phyloP scores from a whole-genome alignment of 1,284 basidiomycete species.

The Macrocystidia cucumis region DNA sequence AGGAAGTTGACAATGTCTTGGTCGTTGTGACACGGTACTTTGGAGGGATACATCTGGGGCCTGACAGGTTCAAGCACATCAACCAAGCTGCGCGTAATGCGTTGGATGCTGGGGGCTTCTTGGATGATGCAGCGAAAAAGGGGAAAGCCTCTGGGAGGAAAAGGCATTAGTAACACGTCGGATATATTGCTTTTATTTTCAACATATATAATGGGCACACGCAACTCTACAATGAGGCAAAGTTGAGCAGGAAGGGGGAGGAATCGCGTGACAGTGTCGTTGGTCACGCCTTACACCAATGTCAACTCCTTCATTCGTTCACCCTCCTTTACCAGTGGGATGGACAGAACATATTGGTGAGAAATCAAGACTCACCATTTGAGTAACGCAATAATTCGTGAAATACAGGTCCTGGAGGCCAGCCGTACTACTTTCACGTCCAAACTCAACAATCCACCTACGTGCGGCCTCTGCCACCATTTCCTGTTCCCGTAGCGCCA shows the following conservation, averaged over 20 bases:
- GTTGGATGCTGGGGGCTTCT: conserved; percentile 74
- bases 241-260: too few relatives aligned
- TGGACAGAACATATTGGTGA: too few relatives aligned
- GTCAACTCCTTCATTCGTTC: too few relatives aligned
- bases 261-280: too few relatives aligned
- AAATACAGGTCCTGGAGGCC: conserved; percentile 83
- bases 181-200: too few relatives aligned
- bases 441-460: conserved; percentile 84
- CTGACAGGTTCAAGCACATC: conserved; percentile 90
- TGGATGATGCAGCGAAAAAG: conserved; percentile 36
- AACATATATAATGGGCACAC: too few relatives aligned
- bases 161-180: too few relatives aligned
- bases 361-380: too few relatives aligned
- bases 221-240: too few relatives aligned
- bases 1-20: conserved; percentile 78
- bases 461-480: conserved; percentile 59
- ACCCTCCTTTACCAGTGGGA: too few relatives aligned
- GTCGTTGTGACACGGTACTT: conserved; percentile 81
- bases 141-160: conserved; percentile 13
- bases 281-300: too few relatives aligned
- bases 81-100: conserved; percentile 87
- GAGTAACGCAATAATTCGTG: too few relatives aligned
- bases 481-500: conserved; percentile 34
- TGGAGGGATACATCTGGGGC: conserved; percentile 76
- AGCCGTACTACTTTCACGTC: conserved; percentile 82